phyloP scores from a whole-genome alignment of 192 early-diverging fungal species.

The Linnemannia hyalina region DNA sequence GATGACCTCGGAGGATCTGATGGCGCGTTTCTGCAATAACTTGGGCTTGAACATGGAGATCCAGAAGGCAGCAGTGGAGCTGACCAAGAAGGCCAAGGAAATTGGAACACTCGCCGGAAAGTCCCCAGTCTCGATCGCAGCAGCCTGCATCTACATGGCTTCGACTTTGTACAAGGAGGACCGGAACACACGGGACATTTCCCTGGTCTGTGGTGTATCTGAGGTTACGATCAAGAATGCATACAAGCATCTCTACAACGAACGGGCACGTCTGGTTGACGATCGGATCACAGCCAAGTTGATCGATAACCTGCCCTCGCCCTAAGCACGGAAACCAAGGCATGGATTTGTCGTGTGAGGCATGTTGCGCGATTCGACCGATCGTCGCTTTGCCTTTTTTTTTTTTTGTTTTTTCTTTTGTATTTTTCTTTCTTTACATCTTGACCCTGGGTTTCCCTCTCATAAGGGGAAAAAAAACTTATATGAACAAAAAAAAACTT shows the following conservation, averaged over 20 bases:
- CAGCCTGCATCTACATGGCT: constrained; percentile 91
- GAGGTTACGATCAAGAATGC: constrained; percentile 95
- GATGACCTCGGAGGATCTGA: constrained; percentile 80
- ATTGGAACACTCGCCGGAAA: constrained; percentile 90
- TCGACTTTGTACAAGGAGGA: constrained; percentile 77
- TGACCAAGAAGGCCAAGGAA: constrained; percentile 80
- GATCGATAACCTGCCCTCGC: constrained; percentile 58
- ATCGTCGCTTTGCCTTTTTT: background rate
- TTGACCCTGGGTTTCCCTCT: too few relatives aligned
- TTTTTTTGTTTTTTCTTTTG: constrained; percentile 10
- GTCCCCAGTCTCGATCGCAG: constrained; percentile 92
- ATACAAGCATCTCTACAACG: constrained; percentile 77
- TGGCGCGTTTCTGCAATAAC: constrained; percentile 86
- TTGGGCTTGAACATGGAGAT: constrained; percentile 76
- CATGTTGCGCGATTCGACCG: background rate
- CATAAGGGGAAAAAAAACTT: too few relatives aligned
- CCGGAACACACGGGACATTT: constrained; percentile 82
- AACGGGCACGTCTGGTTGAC: constrained; percentile 68
- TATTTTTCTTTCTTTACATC: too few relatives aligned
- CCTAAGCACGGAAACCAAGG: constrained; percentile 24
- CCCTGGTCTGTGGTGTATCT: constrained; percentile 89
- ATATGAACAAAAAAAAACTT: too few relatives aligned
- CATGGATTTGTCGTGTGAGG: background rate
- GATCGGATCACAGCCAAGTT: constrained; percentile 57
- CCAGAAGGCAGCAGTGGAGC: constrained; percentile 77